Evolutionary conservation across 202 grass and related monocot genomes (phyloP).

Genomic region (Elaeis oleifera): DNA sequence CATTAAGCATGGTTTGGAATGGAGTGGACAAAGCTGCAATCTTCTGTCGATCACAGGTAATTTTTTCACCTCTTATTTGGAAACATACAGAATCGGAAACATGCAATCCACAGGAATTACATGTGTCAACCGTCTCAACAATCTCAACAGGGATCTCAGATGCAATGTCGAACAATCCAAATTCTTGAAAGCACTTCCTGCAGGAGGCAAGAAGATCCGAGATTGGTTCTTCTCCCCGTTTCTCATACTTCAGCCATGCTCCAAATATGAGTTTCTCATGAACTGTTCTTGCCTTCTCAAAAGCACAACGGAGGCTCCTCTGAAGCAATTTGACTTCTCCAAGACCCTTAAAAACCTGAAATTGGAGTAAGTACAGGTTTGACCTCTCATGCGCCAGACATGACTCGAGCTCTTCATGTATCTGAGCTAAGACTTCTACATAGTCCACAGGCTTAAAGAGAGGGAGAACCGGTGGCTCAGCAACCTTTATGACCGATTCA

Average conservation of each 20-base stretch:
- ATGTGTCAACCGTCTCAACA: background rate
- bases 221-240: slow-evolving; percentile 78
- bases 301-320: slow-evolving; percentile 75
- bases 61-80: slow-evolving; percentile 55
- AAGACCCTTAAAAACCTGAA: slow-evolving; percentile 76
- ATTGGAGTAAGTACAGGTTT: slow-evolving; percentile 74
- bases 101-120: too few relatives aligned
- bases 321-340: slow-evolving; percentile 71
- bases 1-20: slow-evolving; percentile 79
- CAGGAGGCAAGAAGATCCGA: slow-evolving; percentile 81
- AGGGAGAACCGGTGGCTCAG: slow-evolving; percentile 47
- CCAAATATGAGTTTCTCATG: slow-evolving; percentile 88
- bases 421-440: slow-evolving; percentile 66
- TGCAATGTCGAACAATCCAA: slow-evolving; percentile 69
- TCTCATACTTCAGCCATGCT: slow-evolving; percentile 91
- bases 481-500: slow-evolving; percentile 82
- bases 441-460: slow-evolving; percentile 83
- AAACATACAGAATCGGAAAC: slow-evolving; percentile 18
- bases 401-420: slow-evolving; percentile 86
- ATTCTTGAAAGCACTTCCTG: slow-evolving; percentile 87
- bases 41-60: slow-evolving; percentile 47
- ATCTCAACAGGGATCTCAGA: slow-evolving; percentile 24
- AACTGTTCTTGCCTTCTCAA: slow-evolving; percentile 80
- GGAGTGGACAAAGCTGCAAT: slow-evolving; percentile 66
- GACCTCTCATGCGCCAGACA: slow-evolving; percentile 58